Percentiles rank a stretch among this genome's conserved stretches.
Evolutionary conservation across 306 rosid genomes (phyloP).

Genomic region (Nissolia schottii): DNA sequence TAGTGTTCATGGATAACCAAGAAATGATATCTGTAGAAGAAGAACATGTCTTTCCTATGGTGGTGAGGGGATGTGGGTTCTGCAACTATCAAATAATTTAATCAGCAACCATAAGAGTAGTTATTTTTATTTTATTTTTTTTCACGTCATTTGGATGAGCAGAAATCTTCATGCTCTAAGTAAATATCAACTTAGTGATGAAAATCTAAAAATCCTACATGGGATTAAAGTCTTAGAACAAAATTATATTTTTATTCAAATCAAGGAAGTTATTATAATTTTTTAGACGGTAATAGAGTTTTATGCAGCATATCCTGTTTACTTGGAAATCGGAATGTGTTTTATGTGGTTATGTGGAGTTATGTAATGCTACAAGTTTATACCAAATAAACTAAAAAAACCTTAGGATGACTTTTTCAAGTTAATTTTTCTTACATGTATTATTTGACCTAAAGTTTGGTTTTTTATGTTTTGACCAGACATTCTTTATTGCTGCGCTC

Average conservation of each 20-base stretch:
- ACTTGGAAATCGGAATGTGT: background rate
- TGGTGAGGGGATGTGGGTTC: background rate
- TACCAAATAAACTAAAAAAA: background rate
- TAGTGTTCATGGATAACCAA: background rate
- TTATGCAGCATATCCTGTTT: background rate
- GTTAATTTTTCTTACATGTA: conserved; percentile 7
- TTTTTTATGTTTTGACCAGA: conserved; percentile 51
- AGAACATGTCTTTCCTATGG: background rate
- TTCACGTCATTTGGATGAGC: background rate
- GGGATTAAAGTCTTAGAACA: background rate
- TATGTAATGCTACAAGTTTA: background rate
- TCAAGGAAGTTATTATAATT: background rate
- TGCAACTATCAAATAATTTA: background rate
- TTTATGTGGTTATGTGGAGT: background rate
- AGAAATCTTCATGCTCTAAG: background rate
- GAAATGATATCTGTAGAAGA: background rate
- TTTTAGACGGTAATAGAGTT: background rate
- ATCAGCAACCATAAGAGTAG: background rate
- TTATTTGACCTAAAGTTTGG: conserved; percentile 18
- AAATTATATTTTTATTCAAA: background rate
- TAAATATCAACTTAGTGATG: background rate
- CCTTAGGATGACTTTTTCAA: background rate
- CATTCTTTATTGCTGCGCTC: conserved; percentile 98
- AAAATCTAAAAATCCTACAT: background rate
- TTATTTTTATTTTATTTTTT: no score